Conservation (phyloP, 306 rosid species). For the Malus sieversii region DNA sequence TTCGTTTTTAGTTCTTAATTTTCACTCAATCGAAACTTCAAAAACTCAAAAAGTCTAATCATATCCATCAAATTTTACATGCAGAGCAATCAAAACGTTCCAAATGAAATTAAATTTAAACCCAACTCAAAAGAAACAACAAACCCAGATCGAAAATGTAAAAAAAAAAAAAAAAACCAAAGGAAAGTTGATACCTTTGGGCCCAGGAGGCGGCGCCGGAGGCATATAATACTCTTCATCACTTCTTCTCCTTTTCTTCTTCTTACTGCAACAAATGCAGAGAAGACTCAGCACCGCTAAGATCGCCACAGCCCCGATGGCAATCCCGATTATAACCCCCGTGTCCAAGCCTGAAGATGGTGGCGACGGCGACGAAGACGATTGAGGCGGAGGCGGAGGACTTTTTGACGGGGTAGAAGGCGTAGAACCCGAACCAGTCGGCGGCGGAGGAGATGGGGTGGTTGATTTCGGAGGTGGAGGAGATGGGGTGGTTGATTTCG, state of each 20-base stretch:
- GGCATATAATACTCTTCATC: conserved; percentile 50
- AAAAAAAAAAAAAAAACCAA: no score
- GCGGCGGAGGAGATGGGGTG: conserved; percentile 12
- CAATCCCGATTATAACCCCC: conserved; percentile 61
- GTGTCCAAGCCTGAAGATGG: conserved; percentile 34
- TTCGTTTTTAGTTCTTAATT: neutral
- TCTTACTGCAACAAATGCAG: conserved; percentile 56
- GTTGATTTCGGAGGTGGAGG: conserved; percentile 10
- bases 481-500: no score
- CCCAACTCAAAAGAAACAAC: neutral
- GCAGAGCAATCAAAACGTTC: neutral
- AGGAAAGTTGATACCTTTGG: conserved; percentile 50
- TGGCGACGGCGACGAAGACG: conserved; percentile 26
- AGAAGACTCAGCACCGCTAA: conserved; percentile 45
- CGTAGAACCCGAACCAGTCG: conserved; percentile 15
- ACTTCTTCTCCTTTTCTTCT: conserved; percentile 59
- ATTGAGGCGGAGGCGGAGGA: conserved; percentile 29
- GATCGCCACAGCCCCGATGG: conserved; percentile 58
- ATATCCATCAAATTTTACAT: neutral
- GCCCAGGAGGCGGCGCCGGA: conserved; percentile 44
- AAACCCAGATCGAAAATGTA: neutral
- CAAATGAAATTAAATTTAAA: neutral
- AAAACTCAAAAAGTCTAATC: neutral
- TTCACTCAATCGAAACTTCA: neutral
- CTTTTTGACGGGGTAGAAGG: conserved; percentile 10